Conservation (phyloP, 75 land plant species). For the Isoetes taiwanensis region DNA sequence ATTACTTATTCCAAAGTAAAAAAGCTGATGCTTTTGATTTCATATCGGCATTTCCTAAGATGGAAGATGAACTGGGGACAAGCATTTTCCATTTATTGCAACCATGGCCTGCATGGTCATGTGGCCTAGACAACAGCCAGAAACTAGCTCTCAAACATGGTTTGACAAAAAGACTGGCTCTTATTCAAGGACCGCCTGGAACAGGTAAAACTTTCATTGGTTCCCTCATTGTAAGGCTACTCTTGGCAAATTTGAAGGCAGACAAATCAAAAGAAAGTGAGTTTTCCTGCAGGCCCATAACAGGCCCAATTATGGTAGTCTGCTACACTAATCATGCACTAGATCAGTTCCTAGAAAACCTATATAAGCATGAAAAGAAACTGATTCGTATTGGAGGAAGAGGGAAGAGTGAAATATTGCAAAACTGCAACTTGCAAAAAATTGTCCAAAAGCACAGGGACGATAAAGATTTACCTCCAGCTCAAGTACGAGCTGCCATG, state of each 20-base stretch:
- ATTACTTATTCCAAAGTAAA: conserved; percentile 1
- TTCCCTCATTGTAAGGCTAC: conserved; percentile 4
- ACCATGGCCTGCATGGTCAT: conserved; percentile 4
- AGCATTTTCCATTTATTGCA: not conserved
- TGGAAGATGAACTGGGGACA: not conserved
- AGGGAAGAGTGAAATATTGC: conserved; percentile 14
- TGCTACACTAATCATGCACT: conserved; percentile 30
- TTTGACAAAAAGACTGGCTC: conserved; percentile 19
- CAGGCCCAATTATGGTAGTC: conserved; percentile 15
- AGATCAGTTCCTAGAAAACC: conserved; percentile 26
- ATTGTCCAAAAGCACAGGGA: conserved; percentile 1
- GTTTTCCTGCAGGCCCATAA: not conserved
- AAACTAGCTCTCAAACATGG: conserved; percentile 18
- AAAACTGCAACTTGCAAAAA: conserved; percentile 10
- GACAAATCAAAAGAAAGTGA: not conserved
- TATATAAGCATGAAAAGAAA: conserved; percentile 18
- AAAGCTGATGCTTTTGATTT: not conserved
- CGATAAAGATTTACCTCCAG: no score
- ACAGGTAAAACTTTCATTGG: conserved; percentile 29
- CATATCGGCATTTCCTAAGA: not conserved
- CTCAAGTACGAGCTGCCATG: not conserved
- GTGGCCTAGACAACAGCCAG: conserved; percentile 19
- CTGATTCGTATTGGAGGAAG: conserved; percentile 23
- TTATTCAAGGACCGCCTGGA: conserved; percentile 30
- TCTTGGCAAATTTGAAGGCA: conserved; percentile 8